Evolutionary conservation across 139 green algal species (phyloP).

Genomic region (Chlorella vulgaris): DNA sequence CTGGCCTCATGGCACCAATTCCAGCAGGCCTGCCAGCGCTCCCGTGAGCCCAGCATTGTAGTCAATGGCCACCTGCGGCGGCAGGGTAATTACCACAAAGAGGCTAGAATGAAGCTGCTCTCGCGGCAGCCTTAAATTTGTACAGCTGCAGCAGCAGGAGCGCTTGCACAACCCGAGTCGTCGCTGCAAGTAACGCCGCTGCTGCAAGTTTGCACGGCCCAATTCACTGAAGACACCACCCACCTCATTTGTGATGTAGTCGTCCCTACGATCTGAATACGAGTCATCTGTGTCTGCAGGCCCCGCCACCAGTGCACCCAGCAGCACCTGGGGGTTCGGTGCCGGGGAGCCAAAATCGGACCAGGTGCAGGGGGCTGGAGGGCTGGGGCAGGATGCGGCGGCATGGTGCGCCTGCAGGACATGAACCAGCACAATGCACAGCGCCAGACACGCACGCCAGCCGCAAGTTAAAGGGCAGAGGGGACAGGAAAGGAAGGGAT

Average conservation of each 20-base stretch:
- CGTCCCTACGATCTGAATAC: constrained; percentile 30
- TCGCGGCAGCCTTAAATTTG: not conserved
- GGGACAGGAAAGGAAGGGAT: no score
- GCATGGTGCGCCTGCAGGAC: constrained; percentile 52
- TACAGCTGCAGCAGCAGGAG: no score
- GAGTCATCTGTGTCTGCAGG: constrained; percentile 28
- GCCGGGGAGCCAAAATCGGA: not conserved
- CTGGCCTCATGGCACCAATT: no score
- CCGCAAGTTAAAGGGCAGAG: no score
- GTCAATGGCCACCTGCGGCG: constrained; percentile 47
- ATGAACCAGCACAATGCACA: no score
- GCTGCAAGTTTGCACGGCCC: no score
- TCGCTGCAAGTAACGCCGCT: no score
- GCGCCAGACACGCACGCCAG: no score
- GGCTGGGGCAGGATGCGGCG: constrained; percentile 48
- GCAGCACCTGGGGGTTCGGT: constrained; percentile 39
- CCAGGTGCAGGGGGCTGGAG: constrained; percentile 27
- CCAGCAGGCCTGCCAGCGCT: constrained; percentile 35
- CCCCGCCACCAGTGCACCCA: constrained; percentile 35
- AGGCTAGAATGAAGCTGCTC: not conserved
- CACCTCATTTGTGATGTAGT: constrained; percentile 44
- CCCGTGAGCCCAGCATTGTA: constrained; percentile 53
- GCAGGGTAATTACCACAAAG: not conserved
- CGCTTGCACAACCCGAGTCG: no score
- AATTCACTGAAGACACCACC: not conserved